Evolutionary conservation across 345 rosid species (phyloP).

Genomic region (Arabis alpina): DNA sequence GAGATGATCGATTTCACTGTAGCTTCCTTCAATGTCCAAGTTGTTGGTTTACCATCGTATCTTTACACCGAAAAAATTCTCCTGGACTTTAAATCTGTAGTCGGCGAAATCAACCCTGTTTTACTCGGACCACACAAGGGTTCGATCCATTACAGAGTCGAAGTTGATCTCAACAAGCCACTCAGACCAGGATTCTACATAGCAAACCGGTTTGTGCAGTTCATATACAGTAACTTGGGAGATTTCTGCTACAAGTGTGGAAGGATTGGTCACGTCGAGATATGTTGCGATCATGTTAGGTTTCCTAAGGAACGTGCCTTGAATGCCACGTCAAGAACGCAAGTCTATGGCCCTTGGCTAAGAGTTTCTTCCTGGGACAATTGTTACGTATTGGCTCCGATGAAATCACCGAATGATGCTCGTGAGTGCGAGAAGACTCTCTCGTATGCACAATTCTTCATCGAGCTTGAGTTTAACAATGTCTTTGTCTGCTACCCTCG

Average conservation of each 20-base stretch:
- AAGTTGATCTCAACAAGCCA: slow-evolving; percentile 32
- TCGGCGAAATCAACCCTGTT: background rate
- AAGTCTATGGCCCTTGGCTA: slow-evolving; percentile 36
- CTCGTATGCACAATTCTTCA: slow-evolving; percentile 28
- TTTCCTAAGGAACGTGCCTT: slow-evolving; percentile 13
- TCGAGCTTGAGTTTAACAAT: slow-evolving; percentile 2
- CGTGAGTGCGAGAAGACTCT: slow-evolving; percentile 22
- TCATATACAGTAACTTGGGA: background rate
- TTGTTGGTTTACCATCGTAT: slow-evolving; percentile 27
- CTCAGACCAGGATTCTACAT: slow-evolving; percentile 25
- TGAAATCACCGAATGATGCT: background rate
- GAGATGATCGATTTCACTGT: slow-evolving; percentile 27
- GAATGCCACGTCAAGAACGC: slow-evolving; percentile 25
- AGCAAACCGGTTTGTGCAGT: slow-evolving; percentile 16
- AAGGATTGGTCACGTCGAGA: slow-evolving; percentile 21
- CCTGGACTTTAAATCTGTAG: background rate
- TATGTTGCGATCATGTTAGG: slow-evolving; percentile 9
- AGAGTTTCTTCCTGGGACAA: background rate
- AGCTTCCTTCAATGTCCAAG: background rate
- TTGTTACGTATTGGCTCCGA: background rate
- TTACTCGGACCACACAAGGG: background rate
- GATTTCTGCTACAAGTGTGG: slow-evolving; percentile 38
- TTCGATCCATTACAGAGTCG: background rate
- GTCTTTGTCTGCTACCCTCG: background rate
- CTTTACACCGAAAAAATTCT: background rate